A percentile compares a stretch with the other conserved stretches of the same genome.
Conservation (phyloP, 176 grass and related monocot species). For the sorghum (Sorghum bicolor) region DNA sequence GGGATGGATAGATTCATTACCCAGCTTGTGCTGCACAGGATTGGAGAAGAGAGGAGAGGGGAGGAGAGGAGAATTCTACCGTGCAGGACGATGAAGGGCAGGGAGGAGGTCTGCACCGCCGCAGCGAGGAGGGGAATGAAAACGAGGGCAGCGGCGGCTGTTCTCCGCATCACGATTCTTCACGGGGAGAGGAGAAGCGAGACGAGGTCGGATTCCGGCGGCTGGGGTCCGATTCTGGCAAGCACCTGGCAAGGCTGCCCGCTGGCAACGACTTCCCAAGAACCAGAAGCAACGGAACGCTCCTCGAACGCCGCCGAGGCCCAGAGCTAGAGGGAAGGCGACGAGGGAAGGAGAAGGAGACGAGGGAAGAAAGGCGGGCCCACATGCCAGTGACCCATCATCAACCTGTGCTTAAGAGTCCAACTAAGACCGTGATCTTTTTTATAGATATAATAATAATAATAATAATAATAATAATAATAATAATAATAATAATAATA, state of each 20-base stretch:
- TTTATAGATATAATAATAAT: neutral
- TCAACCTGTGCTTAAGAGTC: neutral
- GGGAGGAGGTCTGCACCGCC: constrained; percentile 19
- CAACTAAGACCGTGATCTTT: neutral
- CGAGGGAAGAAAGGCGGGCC: neutral
- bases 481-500: too few species aligned
- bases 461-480: too few species aligned
- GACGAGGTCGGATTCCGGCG: neutral
- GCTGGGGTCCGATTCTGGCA: neutral
- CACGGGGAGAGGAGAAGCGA: neutral
- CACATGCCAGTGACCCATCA: neutral
- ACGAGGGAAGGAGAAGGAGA: too few species aligned
- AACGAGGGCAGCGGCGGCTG: neutral
- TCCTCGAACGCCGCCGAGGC: too few species aligned
- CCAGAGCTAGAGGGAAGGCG: too few species aligned
- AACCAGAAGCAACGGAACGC: neutral
- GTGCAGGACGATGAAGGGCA: constrained; percentile 78
- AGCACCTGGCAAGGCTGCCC: too few species aligned
- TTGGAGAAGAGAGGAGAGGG: neutral
- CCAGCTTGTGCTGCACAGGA: neutral
- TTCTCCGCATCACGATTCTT: neutral
- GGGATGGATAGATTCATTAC: neutral
- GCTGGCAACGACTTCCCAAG: too few species aligned
- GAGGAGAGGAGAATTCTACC: constrained; percentile 22
- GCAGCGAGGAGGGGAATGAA: neutral